Conservation (phyloP, 2,329 filamentous ascomycete genomes). For the Eutypa lata region DNA sequence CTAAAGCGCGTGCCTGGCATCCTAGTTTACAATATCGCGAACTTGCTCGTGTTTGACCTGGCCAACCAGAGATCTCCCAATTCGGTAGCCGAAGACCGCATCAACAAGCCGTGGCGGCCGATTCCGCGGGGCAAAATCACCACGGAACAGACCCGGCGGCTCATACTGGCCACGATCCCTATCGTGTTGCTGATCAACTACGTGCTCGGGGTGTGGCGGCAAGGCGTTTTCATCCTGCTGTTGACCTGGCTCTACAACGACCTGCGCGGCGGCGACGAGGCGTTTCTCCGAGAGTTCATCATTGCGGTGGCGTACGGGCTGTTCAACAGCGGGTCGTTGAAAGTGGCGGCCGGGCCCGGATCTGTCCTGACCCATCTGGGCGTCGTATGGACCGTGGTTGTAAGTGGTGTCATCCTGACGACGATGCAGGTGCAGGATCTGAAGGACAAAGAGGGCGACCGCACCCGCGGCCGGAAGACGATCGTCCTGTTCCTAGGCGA, state of each 20-base stretch:
- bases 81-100: constrained; percentile 19
- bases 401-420: constrained; percentile 21
- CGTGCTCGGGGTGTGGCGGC: constrained; percentile 15
- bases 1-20: too few relatives aligned
- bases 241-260: constrained; percentile 25
- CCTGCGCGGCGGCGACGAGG: constrained; percentile 20
- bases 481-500: constrained; percentile 21
- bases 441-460: constrained; percentile 22
- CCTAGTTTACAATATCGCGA: constrained; percentile 11
- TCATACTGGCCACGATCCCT: constrained; percentile 21
- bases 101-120: constrained; percentile 29
- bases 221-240: constrained; percentile 17
- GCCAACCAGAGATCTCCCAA: constrained; percentile 22
- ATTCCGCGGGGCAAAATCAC: constrained; percentile 20
- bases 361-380: constrained; percentile 15
- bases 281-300: constrained; percentile 15
- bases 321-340: constrained; percentile 20
- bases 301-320: constrained; percentile 21
- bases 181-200: constrained; percentile 16
- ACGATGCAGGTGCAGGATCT: constrained; percentile 25
- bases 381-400: constrained; percentile 16
- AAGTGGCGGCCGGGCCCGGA: constrained; percentile 14
- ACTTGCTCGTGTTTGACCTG: constrained; percentile 19
- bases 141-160: constrained; percentile 17
- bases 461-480: constrained; percentile 18